Evolutionary conservation across 768 basidiomycete genomes (phyloP), one percentile per base, ranked within the genome.

Genomic region (Chalciporus piperatus): DNA sequence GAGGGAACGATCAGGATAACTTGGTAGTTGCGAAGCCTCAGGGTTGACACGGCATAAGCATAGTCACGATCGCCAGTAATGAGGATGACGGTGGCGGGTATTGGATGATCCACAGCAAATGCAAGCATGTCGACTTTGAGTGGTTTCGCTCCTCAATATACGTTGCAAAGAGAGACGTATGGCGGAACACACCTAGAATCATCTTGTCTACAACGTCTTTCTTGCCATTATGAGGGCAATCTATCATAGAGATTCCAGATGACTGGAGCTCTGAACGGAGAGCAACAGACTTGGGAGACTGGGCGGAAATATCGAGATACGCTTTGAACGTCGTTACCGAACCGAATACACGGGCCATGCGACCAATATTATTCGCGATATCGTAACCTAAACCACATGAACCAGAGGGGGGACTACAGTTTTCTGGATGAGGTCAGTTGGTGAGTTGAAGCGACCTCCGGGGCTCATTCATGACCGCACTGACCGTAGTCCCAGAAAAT

Each of bases 41-140:
- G 68, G 32, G 73, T 70, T 2, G 84, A 79, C 41, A 85, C 64
- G n/a, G 80, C 79, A 60, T 85, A 87, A 4, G 79, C 77, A 57
- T 85, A 81, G 62, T 87, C 85, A 38, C 83, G 74, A 65, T 88
- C 84, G 16, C 80, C 83, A 0, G 85, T 76, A 58, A 89, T 82
- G 33, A 89, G 70, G 40, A 87, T 66, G 57, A 85, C 68, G 14
- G 83, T 84, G 23, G 76, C 60, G 51, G 78, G 76, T 3, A 75
- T 51, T 3, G 76, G 69, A 55, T 79, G 76, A 67, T 87, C 85
- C 59, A 84, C 77, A n/a, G 81, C 84, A 62, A 81, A 78, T 7
- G 79, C 73, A 50, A 88, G 68, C 75, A 88, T 81, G 59, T 88
- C 87, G 42, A 83, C 86, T 86, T 62, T 9, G 19, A 40, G 42